Evolutionary conservation across 495 filamentous ascomycete genomes (phyloP).

Genomic region (Aspergillus baeticus): DNA sequence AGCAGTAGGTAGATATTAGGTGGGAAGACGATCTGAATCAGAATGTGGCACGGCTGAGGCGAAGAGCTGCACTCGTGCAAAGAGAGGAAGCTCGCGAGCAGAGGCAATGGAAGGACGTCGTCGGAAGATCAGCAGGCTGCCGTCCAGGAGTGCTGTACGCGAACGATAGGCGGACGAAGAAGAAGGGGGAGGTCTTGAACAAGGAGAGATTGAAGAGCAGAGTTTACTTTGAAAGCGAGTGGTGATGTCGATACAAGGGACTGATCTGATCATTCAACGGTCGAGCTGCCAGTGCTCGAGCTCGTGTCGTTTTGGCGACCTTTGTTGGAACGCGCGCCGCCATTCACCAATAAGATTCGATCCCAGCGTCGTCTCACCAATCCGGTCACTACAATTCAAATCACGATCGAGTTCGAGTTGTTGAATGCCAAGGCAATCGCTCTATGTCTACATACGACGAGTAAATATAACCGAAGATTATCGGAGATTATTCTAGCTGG

Average conservation of each 20-base stretch:
- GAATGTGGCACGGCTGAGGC: background rate
- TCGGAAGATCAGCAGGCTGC: background rate
- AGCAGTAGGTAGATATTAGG: background rate
- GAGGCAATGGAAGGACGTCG: background rate
- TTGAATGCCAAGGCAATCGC: no score
- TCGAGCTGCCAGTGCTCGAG: background rate
- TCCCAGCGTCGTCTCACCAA: background rate
- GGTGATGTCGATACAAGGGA: slow-evolving; percentile 9
- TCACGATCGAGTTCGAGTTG: background rate
- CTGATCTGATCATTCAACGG: background rate
- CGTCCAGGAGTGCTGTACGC: background rate
- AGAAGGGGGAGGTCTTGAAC: background rate
- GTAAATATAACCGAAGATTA: no score
- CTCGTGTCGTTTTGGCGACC: slow-evolving; percentile 16
- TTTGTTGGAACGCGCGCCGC: slow-evolving; percentile 7
- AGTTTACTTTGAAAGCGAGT: background rate
- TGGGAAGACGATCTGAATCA: background rate
- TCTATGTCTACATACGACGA: no score
- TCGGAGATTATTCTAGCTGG: no score
- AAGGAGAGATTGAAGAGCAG: background rate
- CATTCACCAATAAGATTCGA: background rate
- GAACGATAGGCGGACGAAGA: background rate
- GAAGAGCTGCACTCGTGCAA: background rate
- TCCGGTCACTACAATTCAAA: no score
- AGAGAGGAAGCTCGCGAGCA: background rate